These are phyloP conservation scores for Komagataella phaffii DNA, from an alignment of 805 yeast genomes.

Conservation along the genomic window DNA sequence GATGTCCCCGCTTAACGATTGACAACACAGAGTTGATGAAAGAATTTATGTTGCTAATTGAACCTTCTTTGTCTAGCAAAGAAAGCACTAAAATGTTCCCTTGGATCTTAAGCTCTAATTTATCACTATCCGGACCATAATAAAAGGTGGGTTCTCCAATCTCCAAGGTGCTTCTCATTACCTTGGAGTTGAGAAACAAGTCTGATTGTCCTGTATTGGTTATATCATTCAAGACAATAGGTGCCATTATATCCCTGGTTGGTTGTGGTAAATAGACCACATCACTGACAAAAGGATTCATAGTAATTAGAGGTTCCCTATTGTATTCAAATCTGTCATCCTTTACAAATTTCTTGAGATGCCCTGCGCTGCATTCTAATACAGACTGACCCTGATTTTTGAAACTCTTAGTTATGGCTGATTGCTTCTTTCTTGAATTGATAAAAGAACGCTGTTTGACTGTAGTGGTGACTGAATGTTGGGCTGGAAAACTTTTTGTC, in stretches of 20 bases:
- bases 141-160: not conserved
- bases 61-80: not conserved
- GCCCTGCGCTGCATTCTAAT: not conserved
- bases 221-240: not conserved
- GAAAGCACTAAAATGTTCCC: not conserved
- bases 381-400: not conserved
- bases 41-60: not conserved
- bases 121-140: not conserved
- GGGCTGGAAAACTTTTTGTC: not conserved
- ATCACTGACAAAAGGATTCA: not conserved
- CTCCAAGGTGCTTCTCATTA: not conserved
- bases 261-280: not conserved
- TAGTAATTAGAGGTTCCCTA: not conserved
- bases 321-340: not conserved
- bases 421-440: not conserved
- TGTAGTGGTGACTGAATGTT: not conserved
- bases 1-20: not conserved
- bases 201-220: not conserved
- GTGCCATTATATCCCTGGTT: not conserved
- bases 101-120: not conserved
- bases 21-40: not conserved
- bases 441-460: not conserved
- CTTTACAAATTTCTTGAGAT: not conserved
- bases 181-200: not conserved
- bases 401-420: not conserved